Conservation (phyloP, 164 flowering plant species). For the Vitis rupestris region DNA sequence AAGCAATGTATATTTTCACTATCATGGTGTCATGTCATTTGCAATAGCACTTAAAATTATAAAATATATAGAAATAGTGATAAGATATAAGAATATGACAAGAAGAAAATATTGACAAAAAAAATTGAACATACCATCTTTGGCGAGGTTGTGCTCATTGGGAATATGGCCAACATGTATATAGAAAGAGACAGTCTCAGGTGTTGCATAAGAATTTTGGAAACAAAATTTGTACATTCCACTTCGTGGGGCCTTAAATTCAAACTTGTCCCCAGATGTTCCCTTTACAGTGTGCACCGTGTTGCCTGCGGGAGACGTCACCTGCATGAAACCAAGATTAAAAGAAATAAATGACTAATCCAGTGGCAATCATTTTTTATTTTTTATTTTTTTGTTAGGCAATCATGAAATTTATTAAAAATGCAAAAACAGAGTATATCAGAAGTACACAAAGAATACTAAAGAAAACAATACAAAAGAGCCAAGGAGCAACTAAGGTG, state of each 20-base stretch:
- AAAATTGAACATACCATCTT: constrained; percentile 68
- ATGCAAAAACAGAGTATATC: neutral
- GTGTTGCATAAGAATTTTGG: constrained; percentile 78
- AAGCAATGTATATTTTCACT: neutral
- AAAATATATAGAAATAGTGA: neutral
- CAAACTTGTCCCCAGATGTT: constrained; percentile 92
- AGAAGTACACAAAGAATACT: too few species aligned
- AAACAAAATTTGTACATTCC: constrained; percentile 99
- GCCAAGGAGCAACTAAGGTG: too few species aligned
- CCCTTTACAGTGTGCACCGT: constrained; percentile 67
- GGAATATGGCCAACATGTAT: constrained; percentile 97
- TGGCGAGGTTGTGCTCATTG: constrained; percentile 90
- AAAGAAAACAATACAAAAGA: too few species aligned
- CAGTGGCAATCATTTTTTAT: neutral
- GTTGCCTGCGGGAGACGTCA: constrained; percentile 77
- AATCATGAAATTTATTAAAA: neutral
- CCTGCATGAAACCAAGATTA: constrained; percentile 41
- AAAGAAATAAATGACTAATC: neutral
- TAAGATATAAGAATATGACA: neutral
- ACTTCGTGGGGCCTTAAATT: constrained; percentile 79
- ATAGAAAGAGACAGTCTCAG: constrained; percentile 93
- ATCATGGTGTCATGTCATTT: neutral
- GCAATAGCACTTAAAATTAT: too few species aligned
- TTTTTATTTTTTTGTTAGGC: neutral
- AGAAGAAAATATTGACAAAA: neutral